Base-by-base conservation (phyloP, 495 filamentous ascomycete species). In the Astrothelium subdiscretum region DNA sequence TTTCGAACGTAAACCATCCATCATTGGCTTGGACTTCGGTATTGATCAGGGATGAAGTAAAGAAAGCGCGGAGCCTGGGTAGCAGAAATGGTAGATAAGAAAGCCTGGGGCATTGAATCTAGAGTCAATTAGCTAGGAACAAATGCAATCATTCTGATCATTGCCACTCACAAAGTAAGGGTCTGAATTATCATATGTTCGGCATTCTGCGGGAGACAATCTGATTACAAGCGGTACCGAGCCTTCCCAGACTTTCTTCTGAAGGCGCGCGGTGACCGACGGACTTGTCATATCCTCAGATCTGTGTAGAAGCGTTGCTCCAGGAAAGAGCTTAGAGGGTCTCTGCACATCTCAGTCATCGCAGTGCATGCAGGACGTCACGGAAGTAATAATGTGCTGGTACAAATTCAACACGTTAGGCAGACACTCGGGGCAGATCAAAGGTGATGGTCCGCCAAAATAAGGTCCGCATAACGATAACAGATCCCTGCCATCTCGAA, bases 41-140 rank as follows among this genome's bases (percentile, higher is more conserved):
- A 59, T 87, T 72, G 68, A 92, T 95, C 24, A 95, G 81, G 63
- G 79, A 88, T 1, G 83, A 74, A 0, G 77, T 70, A 75, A 92
- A 97, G 80, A 94, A 97, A 59, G 82, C 77, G 59, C 84, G 81
- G 48, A 97, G 79, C 54, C 82, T 84, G n/a, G 87, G 87, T 18
- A 96, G 81, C 44, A 97, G 81, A 51, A 95, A 74, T 20, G 86
- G 80, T 8, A 91, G 79, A 72, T 91, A 91, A 44, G 85, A 84
- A 62, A 91, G 79, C 54, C 87, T 83, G 12, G 87, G 85, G 51
- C 84, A 78, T 20, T 79, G 77, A 5, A 87, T 74, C 74, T 80
- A 58, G n/a, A 8, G 10, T 8, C 1, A 15, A 24, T 68, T 57
- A 66, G 44, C 52, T 35, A 0, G 6, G 18, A 38, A 18, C 31